Evolutionary conservation across 768 basidiomycete genomes (phyloP), one percentile per base, ranked within the genome.

Genomic region (Goffeauzyma gilvescens): DNA sequence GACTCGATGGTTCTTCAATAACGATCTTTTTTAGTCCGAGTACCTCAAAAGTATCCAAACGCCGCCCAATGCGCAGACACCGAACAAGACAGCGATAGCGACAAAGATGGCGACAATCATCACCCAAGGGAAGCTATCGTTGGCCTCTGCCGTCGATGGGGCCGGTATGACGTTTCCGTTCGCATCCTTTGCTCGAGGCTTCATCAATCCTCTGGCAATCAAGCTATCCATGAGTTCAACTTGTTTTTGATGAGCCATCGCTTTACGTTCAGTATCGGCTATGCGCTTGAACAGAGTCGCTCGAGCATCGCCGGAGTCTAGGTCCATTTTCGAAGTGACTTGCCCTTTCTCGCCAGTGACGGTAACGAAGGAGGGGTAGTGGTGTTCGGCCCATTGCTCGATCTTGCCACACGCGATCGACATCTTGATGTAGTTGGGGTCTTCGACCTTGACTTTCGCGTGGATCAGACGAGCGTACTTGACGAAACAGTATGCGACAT

Each of bases 331-430:
- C 5, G 62, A 60, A 30, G 45, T 36, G 41, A 28, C 40, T 10
- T 37, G 33, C 23, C 45, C 46, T 4, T 47, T 39, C 5, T 46
- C 32, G 15, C 50, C 41, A 23, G 39, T 34, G 38, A 66, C 51
- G 30, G 38, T 40, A 32, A 98, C 73, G 68, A 90, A 93, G 2
- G 86, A 83, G 2, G 90, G 90, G 67, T 83, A 98, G 63, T 89
- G 71, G 52, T 78, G 80, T 64, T 95, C 90, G 44, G 69, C 76
- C 90, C 90, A 96, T 65, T 78, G 75, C 54, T 95, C 89, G 60
- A 96, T 83, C 84, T 80, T 80, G 48, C 81, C 78, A 51, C 83
- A 87, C 12, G 78, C 77, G 39, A 93, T 71, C 30, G 79, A 80
- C 48, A 96, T 64, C 33, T 72, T 73, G 48, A 95, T 68, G 67